Base-by-base conservation (phyloP, 768 basidiomycete genomes). In the Lactarius hatsudake region DNA sequence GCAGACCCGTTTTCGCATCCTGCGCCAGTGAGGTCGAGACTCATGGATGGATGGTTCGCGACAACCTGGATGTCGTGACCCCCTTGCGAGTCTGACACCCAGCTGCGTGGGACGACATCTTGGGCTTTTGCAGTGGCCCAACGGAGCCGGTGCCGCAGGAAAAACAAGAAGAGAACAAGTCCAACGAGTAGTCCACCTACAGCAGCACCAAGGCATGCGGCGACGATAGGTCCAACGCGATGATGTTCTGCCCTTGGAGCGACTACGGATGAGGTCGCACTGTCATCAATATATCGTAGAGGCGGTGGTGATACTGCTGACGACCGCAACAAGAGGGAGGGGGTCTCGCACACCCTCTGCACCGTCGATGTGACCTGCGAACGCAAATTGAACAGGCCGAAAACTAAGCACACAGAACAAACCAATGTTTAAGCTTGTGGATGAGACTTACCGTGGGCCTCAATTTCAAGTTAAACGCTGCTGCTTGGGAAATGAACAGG, bases 21-120 rank as follows among this genome's bases (percentile, higher is more conserved):
- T n/a, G 58, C 40, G 20, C 62, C 66, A 2, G 40, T 59, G n/a
- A 67, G 66, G 23, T 67, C 66, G 53, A 67, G 32, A 43, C 66
- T 63, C 15, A 54, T 51, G 0, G 66, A 64, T 0, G 53, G 66
- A 26, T 63, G 51, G 34, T 64, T 67, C 17, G 62, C 40, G 13
- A 64, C 40, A 26, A 55, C 32, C 9, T 18, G n/a, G 40, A 45
- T 26, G 10, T 32, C 12, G 20, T 54, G 28, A 5, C 32, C 40
- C 13, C 40, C 18, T 32, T 59, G 36, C 62, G 51, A 43, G 42
- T 59, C 48, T 15, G 30, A 26, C 23, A 38, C 17, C 66, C 66
- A 60, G 15, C 62, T 60, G 7, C 62, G 58, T 5, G 58, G 58
- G 26, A 36, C 32, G 23, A 38, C 32, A 13, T 67, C 62, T 36